phyloP scores from a whole-genome alignment of 805 yeast species.

The Candida fluviatilis region DNA sequence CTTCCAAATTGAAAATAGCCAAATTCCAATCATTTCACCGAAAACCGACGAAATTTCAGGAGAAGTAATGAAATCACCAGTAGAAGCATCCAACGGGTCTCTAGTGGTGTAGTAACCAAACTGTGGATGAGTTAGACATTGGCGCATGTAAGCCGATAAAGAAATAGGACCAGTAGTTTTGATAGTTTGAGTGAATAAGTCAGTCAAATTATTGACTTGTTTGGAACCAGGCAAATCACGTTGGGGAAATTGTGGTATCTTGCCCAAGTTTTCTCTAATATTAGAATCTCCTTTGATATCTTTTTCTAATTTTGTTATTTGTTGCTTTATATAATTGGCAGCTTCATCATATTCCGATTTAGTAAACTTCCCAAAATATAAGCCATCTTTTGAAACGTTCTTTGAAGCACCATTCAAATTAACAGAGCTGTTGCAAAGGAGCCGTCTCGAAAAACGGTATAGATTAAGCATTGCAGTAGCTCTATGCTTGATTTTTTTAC shows the following conservation, averaged over 20 bases:
- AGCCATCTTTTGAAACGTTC: conserved; percentile 19
- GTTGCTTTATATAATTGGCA: conserved; percentile 26
- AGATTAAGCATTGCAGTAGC: background rate
- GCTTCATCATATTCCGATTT: conserved; percentile 38
- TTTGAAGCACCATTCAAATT: background rate
- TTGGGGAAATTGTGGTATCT: conserved; percentile 34
- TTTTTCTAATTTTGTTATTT: conserved; percentile 26
- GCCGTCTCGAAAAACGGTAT: background rate
- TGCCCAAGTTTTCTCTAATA: conserved; percentile 32
- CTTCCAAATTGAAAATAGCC: conserved; percentile 59
- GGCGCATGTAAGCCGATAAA: conserved; percentile 71
- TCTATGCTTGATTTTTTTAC: background rate
- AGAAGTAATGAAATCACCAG: conserved; percentile 79
- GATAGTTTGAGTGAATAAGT: conserved; percentile 45
- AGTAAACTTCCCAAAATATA: conserved; percentile 32
- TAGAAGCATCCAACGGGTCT: conserved; percentile 58
- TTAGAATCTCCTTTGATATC: conserved; percentile 35
- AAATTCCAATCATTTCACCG: conserved; percentile 80
- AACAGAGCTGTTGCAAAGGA: background rate
- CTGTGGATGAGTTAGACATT: conserved; percentile 73
- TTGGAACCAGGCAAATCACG: conserved; percentile 6
- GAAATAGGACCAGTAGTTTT: conserved; percentile 75
- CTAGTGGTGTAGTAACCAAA: conserved; percentile 76
- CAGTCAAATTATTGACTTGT: conserved; percentile 23
- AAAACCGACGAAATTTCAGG: conserved; percentile 86